Percentiles rank a stretch among this genome's conserved stretches.
These are phyloP conservation scores for Mycosarcoma mackinlayi DNA, from an alignment of 1,284 basidiomycete genomes.

Conservation along the genomic window DNA sequence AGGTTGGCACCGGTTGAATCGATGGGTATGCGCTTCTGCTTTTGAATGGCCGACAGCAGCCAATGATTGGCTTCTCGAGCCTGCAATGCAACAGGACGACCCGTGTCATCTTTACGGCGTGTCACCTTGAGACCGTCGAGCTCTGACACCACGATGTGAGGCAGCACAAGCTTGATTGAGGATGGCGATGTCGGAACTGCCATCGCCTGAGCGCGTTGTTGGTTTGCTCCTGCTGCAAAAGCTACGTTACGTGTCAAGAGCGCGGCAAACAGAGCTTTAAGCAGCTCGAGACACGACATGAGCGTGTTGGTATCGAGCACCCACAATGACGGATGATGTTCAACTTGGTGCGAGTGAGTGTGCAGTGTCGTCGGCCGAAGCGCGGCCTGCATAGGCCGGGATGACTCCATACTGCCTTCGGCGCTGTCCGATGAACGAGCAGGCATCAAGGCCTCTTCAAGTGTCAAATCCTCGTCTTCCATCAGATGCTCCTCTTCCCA, in stretches of 20 bases:
- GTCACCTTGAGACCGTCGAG: slow-evolving; percentile 47
- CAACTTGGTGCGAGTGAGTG: not conserved
- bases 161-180: slow-evolving; percentile 42
- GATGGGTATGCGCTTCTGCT: slow-evolving; percentile 45
- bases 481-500: slow-evolving; percentile 55
- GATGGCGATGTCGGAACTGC: slow-evolving; percentile 15
- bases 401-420: slow-evolving; percentile 6
- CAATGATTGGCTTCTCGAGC: slow-evolving; percentile 47
- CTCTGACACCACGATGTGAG: slow-evolving; percentile 40
- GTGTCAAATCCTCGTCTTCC: slow-evolving; percentile 32
- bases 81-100: slow-evolving; percentile 27
- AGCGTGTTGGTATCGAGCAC: slow-evolving; percentile 53
- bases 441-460: not conserved
- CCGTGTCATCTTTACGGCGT: slow-evolving; percentile 24
- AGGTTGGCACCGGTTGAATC: slow-evolving; percentile 18
- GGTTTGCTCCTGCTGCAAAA: slow-evolving; percentile 8
- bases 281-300: slow-evolving; percentile 40
- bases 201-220: slow-evolving; percentile 1
- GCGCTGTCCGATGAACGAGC: not conserved
- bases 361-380: slow-evolving; percentile 13
- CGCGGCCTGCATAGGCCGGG: slow-evolving; percentile 9
- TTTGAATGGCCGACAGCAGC: slow-evolving; percentile 44
- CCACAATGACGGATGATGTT: slow-evolving; percentile 33
- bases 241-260: slow-evolving; percentile 40
- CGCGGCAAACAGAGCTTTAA: slow-evolving; percentile 47